Evolutionary conservation across 2,329 filamentous ascomycete species (phyloP), one percentile per base, ranked within the genome.

Genomic region (Neofusicoccum umdonicola): DNA sequence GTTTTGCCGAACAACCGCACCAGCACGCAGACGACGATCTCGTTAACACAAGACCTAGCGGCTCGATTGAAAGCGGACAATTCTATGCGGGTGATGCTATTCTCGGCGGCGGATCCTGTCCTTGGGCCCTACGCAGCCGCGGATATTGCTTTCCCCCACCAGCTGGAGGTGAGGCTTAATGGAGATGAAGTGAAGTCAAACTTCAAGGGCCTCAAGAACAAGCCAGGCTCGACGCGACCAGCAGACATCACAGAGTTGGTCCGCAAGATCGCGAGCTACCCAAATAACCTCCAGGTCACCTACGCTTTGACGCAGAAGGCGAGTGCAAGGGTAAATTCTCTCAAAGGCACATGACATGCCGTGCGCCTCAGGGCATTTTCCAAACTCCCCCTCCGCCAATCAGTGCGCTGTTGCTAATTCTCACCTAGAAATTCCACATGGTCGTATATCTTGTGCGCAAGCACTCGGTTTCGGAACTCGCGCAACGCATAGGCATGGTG

Each of bases 151-250:
- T 99, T 99, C 69, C 95, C 95, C 1, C 88, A 94, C 70, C 93
- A 97, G 78, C 90, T 95, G 37, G 95, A 99, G 75, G 84, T 99
- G 65, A 94, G 93, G 74, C 87, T 97, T 64, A 99, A 99, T 71
- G 85, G 88, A 9, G 90, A 90, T 39, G 92, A 97, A 65, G 85
- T 97, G 69, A 95, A 94, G 77, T 90, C 90, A n/a, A 99, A 98
- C 75, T 84, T 96, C 69, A 90, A 95, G 69, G 95, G 95, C 4
- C 79, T 99, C 67, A 99, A 99, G 79, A 97, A 97, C 76, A 96
- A 95, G 76, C 92, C 94, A 6, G 95, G 95, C 22, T 96, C 95
- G 50, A 99, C 95, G 45, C 88, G 92, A 71, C 95, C 95, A 7
- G 93, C 92, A 52, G 95, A 99, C 78, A 90, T 99, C 67, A 99